Percentiles rank a stretch among this genome's conserved stretches.
Evolutionary conservation across 768 basidiomycete genomes (phyloP).

Genomic region (Antrodiella citrinella): DNA sequence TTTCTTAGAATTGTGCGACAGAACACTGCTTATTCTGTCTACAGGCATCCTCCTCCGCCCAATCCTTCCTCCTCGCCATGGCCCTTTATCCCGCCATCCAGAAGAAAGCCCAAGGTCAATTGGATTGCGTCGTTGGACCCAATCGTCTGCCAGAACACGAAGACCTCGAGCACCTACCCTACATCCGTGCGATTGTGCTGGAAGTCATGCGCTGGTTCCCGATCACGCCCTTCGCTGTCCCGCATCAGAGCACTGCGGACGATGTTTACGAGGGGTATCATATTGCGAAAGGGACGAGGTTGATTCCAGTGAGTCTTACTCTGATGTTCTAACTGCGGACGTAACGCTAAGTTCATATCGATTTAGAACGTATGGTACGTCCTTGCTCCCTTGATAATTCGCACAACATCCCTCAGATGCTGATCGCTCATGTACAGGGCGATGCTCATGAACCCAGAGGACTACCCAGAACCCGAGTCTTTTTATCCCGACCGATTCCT

Average conservation of each 20-base stretch:
- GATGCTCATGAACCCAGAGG: slow-evolving; percentile 13
- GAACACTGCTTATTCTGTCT: background rate
- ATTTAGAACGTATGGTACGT: background rate
- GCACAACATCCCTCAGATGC: background rate
- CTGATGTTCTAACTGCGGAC: background rate
- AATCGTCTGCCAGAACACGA: slow-evolving; percentile 20
- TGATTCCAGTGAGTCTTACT: background rate
- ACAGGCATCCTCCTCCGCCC: slow-evolving; percentile 22
- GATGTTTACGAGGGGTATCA: background rate
- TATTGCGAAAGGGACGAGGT: background rate
- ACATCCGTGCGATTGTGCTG: slow-evolving; percentile 17
- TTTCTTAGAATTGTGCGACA: background rate
- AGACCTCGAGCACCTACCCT: slow-evolving; percentile 20
- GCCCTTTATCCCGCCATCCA: slow-evolving; percentile 23
- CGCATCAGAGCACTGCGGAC: background rate
- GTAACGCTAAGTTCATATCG: background rate
- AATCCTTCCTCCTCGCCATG: slow-evolving; percentile 25
- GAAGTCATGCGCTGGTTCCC: slow-evolving; percentile 24
- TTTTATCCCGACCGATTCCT: slow-evolving; percentile 19
- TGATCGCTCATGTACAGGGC: slow-evolving; percentile 8
- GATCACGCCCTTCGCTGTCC: slow-evolving; percentile 19
- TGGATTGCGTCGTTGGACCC: slow-evolving; percentile 23
- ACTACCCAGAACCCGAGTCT: slow-evolving; percentile 11
- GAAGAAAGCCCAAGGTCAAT: slow-evolving; percentile 22
- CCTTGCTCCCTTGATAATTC: background rate